Evolutionary conservation across 164 flowering plant species (phyloP), one percentile per base, ranked within the genome.

Genomic region (Euptelea pleiosperma): DNA sequence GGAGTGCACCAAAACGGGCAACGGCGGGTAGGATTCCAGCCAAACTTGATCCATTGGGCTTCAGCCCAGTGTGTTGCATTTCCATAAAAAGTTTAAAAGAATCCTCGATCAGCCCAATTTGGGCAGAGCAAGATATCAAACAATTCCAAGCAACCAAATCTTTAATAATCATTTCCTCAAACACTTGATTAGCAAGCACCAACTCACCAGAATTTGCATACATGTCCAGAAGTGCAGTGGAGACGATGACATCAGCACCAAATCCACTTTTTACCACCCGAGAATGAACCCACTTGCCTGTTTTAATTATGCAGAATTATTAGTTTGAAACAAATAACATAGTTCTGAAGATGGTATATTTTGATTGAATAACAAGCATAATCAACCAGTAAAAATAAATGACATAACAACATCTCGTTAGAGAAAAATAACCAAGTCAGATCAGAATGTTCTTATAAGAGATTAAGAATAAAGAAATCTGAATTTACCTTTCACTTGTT

Each of bases 131-230:
- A 1, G 63, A 49, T 35, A 60, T 40, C 55, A 60, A 26, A 37
- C 63, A 48, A 60, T 60, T 60, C 54, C 54, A 60, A 48, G 63
- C 45, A 50, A 50, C 28, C 55, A 48, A 50, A 60, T 60, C 63
- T 25, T 36, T 60, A 10, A 11, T 10, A 48, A 10, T 26, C 55
- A 60, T 48, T 49, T 60, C 63, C 25, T 60, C 55, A 48, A 49
- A 60, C 19, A 50, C 33, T 25, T 49, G 43, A n/a, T 18, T 12
- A 36, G 63, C 55, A 14, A 37, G 37, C 24, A 16, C 25, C 14
- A 39, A 24, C 16, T 49, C 55, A 49, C 55, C 54, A 34, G 46
- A 60, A 49, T 14, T 50, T 9, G 63, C 46, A 50, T 60, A 60
- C 63, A 60, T 48, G 15, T 60, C 63, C 18, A 58, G 16, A 60